Percentiles rank a stretch among this genome's conserved stretches.
These are phyloP conservation scores for Caloboletus inedulis DNA, from an alignment of 1,284 basidiomycete genomes.

Conservation along the genomic window DNA sequence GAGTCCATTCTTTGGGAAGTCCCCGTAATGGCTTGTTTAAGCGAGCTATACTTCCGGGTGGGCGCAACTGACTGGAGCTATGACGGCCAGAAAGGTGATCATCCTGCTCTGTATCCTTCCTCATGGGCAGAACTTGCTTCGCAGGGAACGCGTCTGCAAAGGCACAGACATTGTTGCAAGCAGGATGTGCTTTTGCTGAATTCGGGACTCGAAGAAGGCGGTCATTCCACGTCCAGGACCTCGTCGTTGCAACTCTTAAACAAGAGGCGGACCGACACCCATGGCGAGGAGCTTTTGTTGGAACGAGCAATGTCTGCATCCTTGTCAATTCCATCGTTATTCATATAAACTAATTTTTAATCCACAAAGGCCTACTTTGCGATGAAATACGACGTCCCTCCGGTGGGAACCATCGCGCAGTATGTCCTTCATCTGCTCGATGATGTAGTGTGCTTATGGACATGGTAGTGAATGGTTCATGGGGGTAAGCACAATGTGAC, in stretches of 20 bases:
- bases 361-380: conserved; percentile 73
- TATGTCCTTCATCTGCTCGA: conserved; percentile 38
- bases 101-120: neutral
- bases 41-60: conserved; percentile 71
- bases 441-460: conserved; percentile 5
- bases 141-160: conserved; percentile 69
- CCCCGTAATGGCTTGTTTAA: conserved; percentile 86
- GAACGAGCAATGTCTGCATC: conserved; percentile 79
- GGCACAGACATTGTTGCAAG: conserved; percentile 61
- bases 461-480: conserved; percentile 86
- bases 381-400: conserved; percentile 62
- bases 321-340: neutral
- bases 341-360: neutral
- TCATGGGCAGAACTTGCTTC: neutral
- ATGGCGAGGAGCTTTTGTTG: conserved; percentile 61
- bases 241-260: conserved; percentile 71
- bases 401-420: conserved; percentile 89
- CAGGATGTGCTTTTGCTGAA: conserved; percentile 81
- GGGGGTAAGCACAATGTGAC: conserved; percentile 54
- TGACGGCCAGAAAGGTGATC: conserved; percentile 71
- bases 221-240: conserved; percentile 77
- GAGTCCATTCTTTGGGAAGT: conserved; percentile 97
- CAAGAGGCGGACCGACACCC: conserved; percentile 56
- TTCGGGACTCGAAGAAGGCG: conserved; percentile 91
- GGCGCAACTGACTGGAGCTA: conserved; percentile 83